A percentile compares a stretch with the other conserved stretches of the same genome.
Conservation (phyloP, 1,284 basidiomycete genomes). For the Tylopilus orsonianus region DNA sequence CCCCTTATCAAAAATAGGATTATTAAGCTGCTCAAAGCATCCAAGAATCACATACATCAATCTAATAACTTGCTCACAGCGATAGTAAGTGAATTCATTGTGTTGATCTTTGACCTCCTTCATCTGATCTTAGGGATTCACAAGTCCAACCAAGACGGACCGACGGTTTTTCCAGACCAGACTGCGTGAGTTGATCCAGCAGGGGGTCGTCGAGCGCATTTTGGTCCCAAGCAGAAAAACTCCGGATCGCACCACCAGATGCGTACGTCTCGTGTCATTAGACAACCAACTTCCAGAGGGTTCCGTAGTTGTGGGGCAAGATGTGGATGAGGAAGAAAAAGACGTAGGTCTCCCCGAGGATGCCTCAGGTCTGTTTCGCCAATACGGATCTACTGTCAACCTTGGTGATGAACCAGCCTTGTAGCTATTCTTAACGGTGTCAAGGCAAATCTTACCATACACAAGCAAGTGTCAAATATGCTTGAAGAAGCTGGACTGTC, state of each 20-base stretch:
- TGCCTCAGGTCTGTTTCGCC: constrained; percentile 12
- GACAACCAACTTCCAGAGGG: constrained; percentile 37
- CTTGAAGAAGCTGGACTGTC: constrained; percentile 61
- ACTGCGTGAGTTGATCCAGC: constrained; percentile 65
- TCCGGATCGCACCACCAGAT: constrained; percentile 50
- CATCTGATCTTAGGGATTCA: constrained; percentile 55
- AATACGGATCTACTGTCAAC: neutral
- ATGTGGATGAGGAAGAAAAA: constrained; percentile 43
- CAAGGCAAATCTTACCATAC: constrained; percentile 63
- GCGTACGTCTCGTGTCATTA: constrained; percentile 55
- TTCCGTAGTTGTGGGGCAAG: constrained; percentile 34
- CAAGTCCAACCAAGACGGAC: constrained; percentile 68
- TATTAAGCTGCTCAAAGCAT: constrained; percentile 64
- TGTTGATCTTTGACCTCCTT: constrained; percentile 2
- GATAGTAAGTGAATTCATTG: constrained; percentile 48
- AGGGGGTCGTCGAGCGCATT: constrained; percentile 72
- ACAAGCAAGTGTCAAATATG: constrained; percentile 72
- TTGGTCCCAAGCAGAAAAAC: constrained; percentile 56
- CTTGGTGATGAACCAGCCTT: neutral
- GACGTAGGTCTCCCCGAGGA: constrained; percentile 31
- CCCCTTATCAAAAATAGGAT: constrained; percentile 66
- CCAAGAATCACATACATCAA: constrained; percentile 63
- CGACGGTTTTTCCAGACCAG: constrained; percentile 75
- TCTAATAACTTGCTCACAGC: constrained; percentile 69
- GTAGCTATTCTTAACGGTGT: constrained; percentile 37